A percentile compares a stretch with the other conserved stretches of the same genome.
Conservation (phyloP, 2,329 filamentous ascomycete genomes). For the Raffaelea deltoideospora region DNA sequence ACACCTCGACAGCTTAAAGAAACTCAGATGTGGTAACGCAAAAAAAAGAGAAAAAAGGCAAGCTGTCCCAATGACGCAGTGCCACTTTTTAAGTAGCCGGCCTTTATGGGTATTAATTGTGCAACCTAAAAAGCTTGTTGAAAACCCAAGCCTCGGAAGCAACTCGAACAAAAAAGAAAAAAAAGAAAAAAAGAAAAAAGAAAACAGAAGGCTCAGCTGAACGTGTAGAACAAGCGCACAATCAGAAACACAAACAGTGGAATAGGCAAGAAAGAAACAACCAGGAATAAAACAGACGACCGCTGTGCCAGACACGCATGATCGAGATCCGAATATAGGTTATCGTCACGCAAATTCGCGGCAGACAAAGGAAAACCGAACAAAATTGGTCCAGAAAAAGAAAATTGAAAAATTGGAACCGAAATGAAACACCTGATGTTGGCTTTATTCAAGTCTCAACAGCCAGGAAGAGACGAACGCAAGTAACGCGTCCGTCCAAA, state of each 20-base stretch:
- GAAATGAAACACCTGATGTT: background rate
- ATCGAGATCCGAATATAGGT: conserved; percentile 32
- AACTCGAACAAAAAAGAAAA: background rate
- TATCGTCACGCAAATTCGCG: conserved; percentile 45
- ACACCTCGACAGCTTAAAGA: too few species aligned
- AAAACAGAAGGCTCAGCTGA: too few species aligned
- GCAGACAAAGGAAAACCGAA: conserved; percentile 23
- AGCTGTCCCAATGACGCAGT: too few species aligned
- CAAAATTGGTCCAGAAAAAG: conserved; percentile 20
- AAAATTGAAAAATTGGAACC: conserved; percentile 6
- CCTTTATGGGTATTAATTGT: too few species aligned
- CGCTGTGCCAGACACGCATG: conserved; percentile 47
- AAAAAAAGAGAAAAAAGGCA: too few species aligned
- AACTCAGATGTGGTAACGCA: too few species aligned
- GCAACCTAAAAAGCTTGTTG: too few species aligned
- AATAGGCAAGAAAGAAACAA: conserved; percentile 14
- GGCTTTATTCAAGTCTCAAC: too few species aligned
- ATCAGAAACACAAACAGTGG: background rate
- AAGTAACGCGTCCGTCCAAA: background rate
- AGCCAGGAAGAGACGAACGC: background rate
- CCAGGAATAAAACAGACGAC: conserved; percentile 23
- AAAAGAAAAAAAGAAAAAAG: background rate
- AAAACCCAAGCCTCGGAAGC: conserved; percentile 1
- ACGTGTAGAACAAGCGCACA: background rate
- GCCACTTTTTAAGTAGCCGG: too few species aligned